Percentiles rank a stretch among this genome's conserved stretches.
Evolutionary conservation across 1,284 basidiomycete genomes (phyloP).

Genomic region (Tilletia setariae): DNA sequence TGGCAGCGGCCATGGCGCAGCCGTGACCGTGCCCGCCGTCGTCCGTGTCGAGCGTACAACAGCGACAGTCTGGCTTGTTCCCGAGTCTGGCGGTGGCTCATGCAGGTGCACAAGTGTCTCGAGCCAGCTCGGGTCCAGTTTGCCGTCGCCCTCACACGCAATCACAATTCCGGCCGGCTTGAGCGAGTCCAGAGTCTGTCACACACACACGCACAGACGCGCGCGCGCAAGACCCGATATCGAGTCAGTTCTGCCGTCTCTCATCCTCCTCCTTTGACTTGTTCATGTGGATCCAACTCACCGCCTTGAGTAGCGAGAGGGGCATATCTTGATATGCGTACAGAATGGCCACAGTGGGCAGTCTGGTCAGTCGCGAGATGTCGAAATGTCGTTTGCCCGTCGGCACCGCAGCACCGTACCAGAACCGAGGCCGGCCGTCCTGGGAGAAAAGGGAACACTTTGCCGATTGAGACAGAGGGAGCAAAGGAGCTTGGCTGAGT

Average conservation of each 20-base stretch:
- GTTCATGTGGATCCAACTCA: slow-evolving; percentile 30
- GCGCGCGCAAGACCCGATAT: too few species aligned
- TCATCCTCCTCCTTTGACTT: too few species aligned
- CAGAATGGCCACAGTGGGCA: slow-evolving; percentile 45
- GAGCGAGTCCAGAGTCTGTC: neutral
- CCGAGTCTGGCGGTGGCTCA: neutral
- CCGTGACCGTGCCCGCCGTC: slow-evolving; percentile 22
- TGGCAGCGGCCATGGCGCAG: slow-evolving; percentile 9
- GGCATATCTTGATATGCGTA: slow-evolving; percentile 30
- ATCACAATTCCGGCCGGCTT: slow-evolving; percentile 40
- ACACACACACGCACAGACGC: too few species aligned
- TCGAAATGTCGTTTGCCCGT: slow-evolving; percentile 22
- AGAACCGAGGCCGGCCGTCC: neutral
- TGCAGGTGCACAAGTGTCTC: slow-evolving; percentile 18
- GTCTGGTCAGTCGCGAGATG: slow-evolving; percentile 23
- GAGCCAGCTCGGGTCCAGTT: slow-evolving; percentile 15
- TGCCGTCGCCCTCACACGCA: slow-evolving; percentile 42
- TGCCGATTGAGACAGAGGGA: neutral
- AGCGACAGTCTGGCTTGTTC: slow-evolving; percentile 16
- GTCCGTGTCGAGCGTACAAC: slow-evolving; percentile 28
- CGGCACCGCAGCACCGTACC: neutral
- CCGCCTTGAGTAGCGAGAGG: slow-evolving; percentile 27
- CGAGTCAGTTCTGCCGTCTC: too few species aligned
- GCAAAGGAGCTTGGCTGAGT: neutral
- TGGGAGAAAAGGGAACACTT: too few species aligned